phyloP scores from a whole-genome alignment of 2,329 filamentous ascomycete genomes.

The Colletotrichum sp. region DNA sequence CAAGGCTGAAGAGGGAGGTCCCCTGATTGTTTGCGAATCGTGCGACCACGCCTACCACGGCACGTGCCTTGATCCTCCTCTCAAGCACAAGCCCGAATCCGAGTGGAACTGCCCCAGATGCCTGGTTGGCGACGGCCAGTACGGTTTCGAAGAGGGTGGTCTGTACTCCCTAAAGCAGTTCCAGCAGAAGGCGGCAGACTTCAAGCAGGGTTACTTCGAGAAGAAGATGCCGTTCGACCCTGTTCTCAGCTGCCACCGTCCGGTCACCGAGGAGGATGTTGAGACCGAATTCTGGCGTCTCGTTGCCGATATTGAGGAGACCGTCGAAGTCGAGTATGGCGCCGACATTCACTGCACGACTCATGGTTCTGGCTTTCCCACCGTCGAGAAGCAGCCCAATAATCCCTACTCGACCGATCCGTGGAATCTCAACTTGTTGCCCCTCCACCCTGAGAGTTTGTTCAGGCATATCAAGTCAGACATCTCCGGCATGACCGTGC shows the following conservation, averaged over 20 bases:
- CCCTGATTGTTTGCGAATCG: slow-evolving; percentile 84
- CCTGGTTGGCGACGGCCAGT: slow-evolving; percentile 94
- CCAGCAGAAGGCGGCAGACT: slow-evolving; percentile 92
- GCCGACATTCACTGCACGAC: slow-evolving; percentile 98
- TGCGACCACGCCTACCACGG: slow-evolving; percentile 91
- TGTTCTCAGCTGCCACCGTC: slow-evolving; percentile 77
- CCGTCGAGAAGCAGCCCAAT: slow-evolving; percentile 86
- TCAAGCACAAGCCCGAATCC: slow-evolving; percentile 77
- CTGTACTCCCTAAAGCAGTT: slow-evolving; percentile 96
- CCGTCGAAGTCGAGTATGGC: slow-evolving; percentile 96
- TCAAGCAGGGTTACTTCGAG: slow-evolving; percentile 93
- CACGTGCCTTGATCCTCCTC: slow-evolving; percentile 84
- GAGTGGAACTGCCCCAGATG: slow-evolving; percentile 98
- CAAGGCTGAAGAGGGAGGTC: slow-evolving; percentile 73
- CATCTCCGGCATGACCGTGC: slow-evolving; percentile 98
- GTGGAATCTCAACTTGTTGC: slow-evolving; percentile 95
- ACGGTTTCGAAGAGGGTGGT: slow-evolving; percentile 95
- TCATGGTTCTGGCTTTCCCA: slow-evolving; percentile 96
- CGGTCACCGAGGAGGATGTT: slow-evolving; percentile 92
- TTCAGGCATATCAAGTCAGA: slow-evolving; percentile 98
- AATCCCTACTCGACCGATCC: slow-evolving; percentile 88
- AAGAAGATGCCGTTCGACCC: slow-evolving; percentile 89
- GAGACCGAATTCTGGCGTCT: slow-evolving; percentile 97
- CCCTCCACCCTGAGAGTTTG: slow-evolving; percentile 87
- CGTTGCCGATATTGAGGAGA: slow-evolving; percentile 92